Percentiles rank a stretch among this genome's conserved stretches.
These are phyloP conservation scores for Aspergillus texensis DNA, from an alignment of 2,329 filamentous ascomycete genomes.

Conservation along the genomic window DNA sequence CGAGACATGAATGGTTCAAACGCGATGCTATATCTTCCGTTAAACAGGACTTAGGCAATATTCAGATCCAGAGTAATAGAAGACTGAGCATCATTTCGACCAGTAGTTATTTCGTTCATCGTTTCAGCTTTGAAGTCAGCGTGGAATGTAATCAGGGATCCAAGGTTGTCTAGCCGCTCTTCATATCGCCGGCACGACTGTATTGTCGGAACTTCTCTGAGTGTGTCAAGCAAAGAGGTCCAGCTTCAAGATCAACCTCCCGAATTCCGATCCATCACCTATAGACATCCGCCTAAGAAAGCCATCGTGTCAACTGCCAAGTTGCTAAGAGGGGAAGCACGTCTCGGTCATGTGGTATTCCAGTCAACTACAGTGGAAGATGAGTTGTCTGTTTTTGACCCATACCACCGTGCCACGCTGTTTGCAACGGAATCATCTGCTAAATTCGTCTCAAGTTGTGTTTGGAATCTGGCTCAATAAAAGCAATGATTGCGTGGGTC, in stretches of 20 bases:
- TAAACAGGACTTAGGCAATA: background rate
- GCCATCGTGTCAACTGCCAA: background rate
- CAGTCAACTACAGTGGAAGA: background rate
- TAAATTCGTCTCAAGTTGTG: background rate
- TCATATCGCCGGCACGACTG: background rate
- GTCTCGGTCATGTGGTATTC: background rate
- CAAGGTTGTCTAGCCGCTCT: background rate
- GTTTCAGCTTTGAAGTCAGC: background rate
- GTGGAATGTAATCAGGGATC: background rate
- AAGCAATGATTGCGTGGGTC: background rate
- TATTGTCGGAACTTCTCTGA: background rate
- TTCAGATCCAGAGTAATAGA: background rate
- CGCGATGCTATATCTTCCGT: background rate
- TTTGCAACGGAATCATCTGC: no score
- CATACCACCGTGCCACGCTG: background rate
- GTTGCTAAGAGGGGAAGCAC: background rate
- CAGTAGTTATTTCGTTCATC: background rate
- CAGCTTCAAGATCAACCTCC: background rate
- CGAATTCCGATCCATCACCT: background rate
- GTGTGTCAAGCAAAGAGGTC: no score
- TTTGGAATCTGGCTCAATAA: background rate
- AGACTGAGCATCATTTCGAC: background rate
- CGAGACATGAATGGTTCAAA: background rate
- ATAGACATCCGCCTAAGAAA: background rate
- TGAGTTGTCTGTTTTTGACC: background rate